Evolutionary conservation across 805 yeast genomes (phyloP).

Genomic region (Wickerhamiella domercqiae): DNA sequence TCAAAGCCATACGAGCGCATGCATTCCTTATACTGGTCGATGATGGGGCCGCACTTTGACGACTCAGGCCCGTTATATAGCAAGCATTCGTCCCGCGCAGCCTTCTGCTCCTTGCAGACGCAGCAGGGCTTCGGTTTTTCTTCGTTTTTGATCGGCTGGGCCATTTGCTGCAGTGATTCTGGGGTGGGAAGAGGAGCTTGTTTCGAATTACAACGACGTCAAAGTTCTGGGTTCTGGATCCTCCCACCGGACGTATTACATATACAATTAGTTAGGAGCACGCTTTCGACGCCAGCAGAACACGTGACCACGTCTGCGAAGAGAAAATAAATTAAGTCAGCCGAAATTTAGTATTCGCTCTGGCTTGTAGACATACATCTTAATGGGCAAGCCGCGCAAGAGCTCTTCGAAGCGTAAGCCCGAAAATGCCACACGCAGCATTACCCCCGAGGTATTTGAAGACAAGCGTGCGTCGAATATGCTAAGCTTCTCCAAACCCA

Average conservation of each 20-base stretch:
- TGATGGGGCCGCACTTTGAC: slow-evolving; percentile 60
- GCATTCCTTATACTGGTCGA: slow-evolving; percentile 62
- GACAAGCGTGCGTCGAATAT: slow-evolving; percentile 16
- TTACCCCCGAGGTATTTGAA: slow-evolving; percentile 17
- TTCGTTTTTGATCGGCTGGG: neutral
- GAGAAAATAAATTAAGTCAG: neutral
- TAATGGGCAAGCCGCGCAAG: slow-evolving; percentile 17
- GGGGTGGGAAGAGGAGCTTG: too few relatives aligned
- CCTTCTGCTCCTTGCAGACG: slow-evolving; percentile 77
- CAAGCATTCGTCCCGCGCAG: slow-evolving; percentile 73
- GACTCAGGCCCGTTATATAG: slow-evolving; percentile 70
- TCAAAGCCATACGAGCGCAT: slow-evolving; percentile 88
- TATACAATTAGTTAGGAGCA: too few relatives aligned
- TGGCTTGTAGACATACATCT: neutral
- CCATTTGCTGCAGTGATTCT: neutral
- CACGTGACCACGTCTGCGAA: too few relatives aligned
- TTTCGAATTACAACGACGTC: too few relatives aligned
- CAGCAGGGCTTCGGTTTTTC: slow-evolving; percentile 88
- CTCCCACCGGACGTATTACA: too few relatives aligned
- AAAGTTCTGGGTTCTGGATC: too few relatives aligned
- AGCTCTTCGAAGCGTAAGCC: slow-evolving; percentile 7
- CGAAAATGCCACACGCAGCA: slow-evolving; percentile 13
- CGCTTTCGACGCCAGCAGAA: too few relatives aligned
- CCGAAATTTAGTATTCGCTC: neutral
- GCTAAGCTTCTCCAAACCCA: slow-evolving; percentile 15